Conservation (phyloP, 768 basidiomycete genomes). For the Russula sp. region DNA sequence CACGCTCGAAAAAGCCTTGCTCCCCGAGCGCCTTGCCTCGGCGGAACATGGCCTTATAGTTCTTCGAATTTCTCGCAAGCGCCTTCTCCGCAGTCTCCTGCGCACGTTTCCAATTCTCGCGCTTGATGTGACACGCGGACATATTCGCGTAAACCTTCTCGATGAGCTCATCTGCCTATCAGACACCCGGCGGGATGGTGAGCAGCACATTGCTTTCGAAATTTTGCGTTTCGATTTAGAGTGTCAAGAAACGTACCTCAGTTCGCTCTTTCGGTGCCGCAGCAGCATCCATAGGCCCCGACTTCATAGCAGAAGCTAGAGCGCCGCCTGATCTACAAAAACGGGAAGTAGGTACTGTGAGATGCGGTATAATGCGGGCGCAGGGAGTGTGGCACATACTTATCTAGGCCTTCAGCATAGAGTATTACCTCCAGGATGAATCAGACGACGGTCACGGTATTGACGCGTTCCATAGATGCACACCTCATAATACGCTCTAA, state of each 20-base stretch:
- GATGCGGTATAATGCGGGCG: not conserved
- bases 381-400: slow-evolving; percentile 38
- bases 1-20: slow-evolving; percentile 71
- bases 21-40: slow-evolving; percentile 80
- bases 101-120: slow-evolving; percentile 74
- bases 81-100: slow-evolving; percentile 83
- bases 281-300: slow-evolving; percentile 25
- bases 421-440: slow-evolving; percentile 27
- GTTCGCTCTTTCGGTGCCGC: slow-evolving; percentile 54
- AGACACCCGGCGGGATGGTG: not conserved
- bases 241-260: slow-evolving; percentile 46
- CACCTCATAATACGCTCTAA: slow-evolving; percentile 70
- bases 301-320: not conserved
- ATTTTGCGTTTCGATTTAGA: not conserved
- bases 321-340: slow-evolving; percentile 21
- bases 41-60: slow-evolving; percentile 76
- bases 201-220: not conserved
- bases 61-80: slow-evolving; percentile 67
- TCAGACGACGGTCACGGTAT: slow-evolving; percentile 2
- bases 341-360: not conserved
- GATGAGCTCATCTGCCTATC: slow-evolving; percentile 66
- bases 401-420: slow-evolving; percentile 60
- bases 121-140: slow-evolving; percentile 80
- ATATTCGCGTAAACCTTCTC: slow-evolving; percentile 86
- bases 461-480: slow-evolving; percentile 9